phyloP scores from a whole-genome alignment of 805 yeast species.

The Millerozyma miso region DNA sequence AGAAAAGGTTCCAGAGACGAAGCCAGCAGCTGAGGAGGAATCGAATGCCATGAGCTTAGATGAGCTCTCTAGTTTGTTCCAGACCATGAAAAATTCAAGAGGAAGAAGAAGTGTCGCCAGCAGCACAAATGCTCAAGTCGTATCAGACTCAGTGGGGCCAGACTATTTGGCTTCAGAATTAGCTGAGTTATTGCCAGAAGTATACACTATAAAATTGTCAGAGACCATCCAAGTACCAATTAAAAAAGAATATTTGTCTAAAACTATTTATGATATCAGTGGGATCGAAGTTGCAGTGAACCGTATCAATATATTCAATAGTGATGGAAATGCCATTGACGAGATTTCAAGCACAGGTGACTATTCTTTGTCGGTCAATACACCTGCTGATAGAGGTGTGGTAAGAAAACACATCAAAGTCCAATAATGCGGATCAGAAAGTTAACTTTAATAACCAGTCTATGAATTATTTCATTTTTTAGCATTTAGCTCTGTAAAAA shows the following conservation, averaged over 20 bases:
- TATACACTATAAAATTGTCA: constrained; percentile 14
- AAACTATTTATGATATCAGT: constrained; percentile 22
- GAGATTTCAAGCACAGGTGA: constrained; percentile 22
- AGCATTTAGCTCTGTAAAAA: not conserved
- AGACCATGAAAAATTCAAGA: constrained; percentile 19
- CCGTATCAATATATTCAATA: constrained; percentile 11
- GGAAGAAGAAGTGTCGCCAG: not conserved
- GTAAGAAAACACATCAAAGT: constrained; percentile 9
- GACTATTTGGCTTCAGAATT: constrained; percentile 18
- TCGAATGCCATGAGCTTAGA: constrained; percentile 32
- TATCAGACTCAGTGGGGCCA: not conserved
- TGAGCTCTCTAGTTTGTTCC: constrained; percentile 35
- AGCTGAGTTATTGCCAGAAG: constrained; percentile 24
- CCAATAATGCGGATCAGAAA: constrained; percentile 2
- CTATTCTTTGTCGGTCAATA: constrained; percentile 23
- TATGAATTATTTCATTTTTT: not conserved
- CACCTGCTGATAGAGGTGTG: constrained; percentile 21
- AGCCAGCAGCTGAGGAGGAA: constrained; percentile 4
- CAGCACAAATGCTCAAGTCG: constrained; percentile 1
- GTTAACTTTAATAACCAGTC: too few species aligned
- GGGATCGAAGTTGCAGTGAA: constrained; percentile 28
- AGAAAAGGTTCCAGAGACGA: constrained; percentile 5
- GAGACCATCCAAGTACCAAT: constrained; percentile 21
- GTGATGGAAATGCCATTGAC: constrained; percentile 4
- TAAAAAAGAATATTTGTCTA: constrained; percentile 20